Evolutionary conservation across 305 asterid species (phyloP), one percentile per base, ranked within the genome.

Genomic region (Andrographis paniculata): DNA sequence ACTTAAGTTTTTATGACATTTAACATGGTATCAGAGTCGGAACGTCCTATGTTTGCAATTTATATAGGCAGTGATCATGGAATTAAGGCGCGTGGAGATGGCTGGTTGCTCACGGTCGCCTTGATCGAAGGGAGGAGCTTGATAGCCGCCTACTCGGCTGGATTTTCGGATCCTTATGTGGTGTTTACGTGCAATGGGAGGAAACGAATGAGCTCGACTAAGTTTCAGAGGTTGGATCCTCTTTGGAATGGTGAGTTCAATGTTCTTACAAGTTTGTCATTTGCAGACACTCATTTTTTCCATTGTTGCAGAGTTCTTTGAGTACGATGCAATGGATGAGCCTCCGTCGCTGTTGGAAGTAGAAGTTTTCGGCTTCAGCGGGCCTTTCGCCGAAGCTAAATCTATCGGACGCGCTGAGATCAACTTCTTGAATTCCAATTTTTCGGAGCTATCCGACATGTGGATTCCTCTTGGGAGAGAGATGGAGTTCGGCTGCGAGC

Each of bases 61-160:
- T 49, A 59, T 48, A 55, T 55, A 87, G 95, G 80, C 19, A 83
- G 80, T 52, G 99, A 91, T 67, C 95, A 91, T 63, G 99, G 95
- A 50, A 47, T 86, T 52, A 91, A 86, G 80, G 95, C 94, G 57
- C 95, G 63, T 50, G 99, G 99, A 44, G 73, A 81, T 46, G 99
- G 95, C 16, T 91, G 96, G 96, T 75, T 86, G 73, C 85, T 91
- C 59, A 91, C 96, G 11, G 94, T 87, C 67, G 99, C 96, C 58
- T 69, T 91, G 66, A 72, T 91, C 35, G 93, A 76, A 65, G 99
- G 99, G 63, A 75, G 65, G 60, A 72, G 74, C 56, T 77, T 91
- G 69, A 91, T 84, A 44, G 89, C 94, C 4, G 84, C 81, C 36
- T 87, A 80, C 46, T 54, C 96, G 6, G 76, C 79, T 55, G 94